phyloP scores from a whole-genome alignment of 441 rosid species.

The Arabidopsis hybrid region DNA sequence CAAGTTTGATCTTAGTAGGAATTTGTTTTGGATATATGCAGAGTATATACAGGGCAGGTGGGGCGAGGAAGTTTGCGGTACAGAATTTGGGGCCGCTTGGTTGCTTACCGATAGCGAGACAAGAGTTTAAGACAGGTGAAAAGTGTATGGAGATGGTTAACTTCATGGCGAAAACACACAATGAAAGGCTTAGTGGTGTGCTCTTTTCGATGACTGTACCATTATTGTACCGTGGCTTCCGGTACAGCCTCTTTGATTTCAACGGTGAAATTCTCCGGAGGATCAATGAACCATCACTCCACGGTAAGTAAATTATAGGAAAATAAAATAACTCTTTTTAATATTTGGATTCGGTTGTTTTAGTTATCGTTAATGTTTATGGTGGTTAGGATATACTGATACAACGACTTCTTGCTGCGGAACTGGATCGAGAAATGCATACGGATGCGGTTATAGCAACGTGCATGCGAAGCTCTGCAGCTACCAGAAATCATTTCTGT shows the following conservation, averaged over 20 bases:
- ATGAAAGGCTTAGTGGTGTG: conserved; percentile 28
- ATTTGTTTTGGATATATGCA: neutral
- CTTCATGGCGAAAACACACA: conserved; percentile 44
- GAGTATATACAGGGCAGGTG: conserved; percentile 41
- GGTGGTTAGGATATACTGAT: conserved; percentile 46
- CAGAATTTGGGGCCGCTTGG: conserved; percentile 42
- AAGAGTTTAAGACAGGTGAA: conserved; percentile 27
- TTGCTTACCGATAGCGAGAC: conserved; percentile 43
- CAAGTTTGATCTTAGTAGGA: neutral
- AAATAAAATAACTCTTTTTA: neutral
- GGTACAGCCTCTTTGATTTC: conserved; percentile 43
- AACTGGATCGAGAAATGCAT: conserved; percentile 45
- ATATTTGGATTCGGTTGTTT: neutral
- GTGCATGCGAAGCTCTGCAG: conserved; percentile 44
- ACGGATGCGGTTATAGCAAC: conserved; percentile 36
- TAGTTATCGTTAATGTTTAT: neutral
- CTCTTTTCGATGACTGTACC: neutral
- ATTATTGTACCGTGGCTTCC: conserved; percentile 12
- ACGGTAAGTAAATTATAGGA: conserved; percentile 14
- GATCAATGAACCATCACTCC: conserved; percentile 26
- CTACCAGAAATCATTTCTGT: conserved; percentile 40
- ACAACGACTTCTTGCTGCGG: conserved; percentile 50
- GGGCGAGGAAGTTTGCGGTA: conserved; percentile 45
- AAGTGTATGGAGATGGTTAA: conserved; percentile 38
- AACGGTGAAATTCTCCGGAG: conserved; percentile 32